A percentile compares a stretch with the other conserved stretches of the same genome.
Evolutionary conservation across 192 early-diverging fungal species (phyloP).

Genomic region (Haplosporangium gracile): DNA sequence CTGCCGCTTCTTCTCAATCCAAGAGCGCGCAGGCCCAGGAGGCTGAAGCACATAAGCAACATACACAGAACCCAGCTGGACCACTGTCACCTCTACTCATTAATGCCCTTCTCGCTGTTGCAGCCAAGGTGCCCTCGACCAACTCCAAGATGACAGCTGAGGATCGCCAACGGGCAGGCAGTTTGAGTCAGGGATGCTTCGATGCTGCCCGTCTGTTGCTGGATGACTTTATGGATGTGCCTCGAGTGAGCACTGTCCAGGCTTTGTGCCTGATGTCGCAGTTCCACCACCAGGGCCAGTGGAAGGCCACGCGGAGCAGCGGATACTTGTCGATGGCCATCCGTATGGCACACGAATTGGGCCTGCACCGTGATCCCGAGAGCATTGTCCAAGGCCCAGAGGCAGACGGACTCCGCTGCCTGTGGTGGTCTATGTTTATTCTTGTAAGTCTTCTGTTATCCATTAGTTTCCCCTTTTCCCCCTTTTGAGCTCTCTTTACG

Average conservation of each 20-base stretch:
- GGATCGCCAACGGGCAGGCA: constrained; percentile 24
- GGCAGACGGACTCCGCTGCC: constrained; percentile 45
- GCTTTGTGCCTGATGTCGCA: constrained; percentile 56
- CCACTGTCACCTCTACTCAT: constrained; percentile 56
- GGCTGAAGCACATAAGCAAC: constrained; percentile 36
- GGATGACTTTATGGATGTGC: constrained; percentile 60
- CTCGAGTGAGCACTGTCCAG: constrained; percentile 59
- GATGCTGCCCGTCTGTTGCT: constrained; percentile 47
- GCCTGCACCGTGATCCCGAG: constrained; percentile 55
- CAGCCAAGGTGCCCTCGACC: constrained; percentile 52
- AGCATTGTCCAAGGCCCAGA: constrained; percentile 38
- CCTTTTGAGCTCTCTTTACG: background rate
- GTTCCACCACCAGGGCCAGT: constrained; percentile 58
- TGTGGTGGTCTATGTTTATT: constrained; percentile 58
- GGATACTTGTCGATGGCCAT: constrained; percentile 58
- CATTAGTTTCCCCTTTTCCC: background rate
- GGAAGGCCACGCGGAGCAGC: constrained; percentile 55
- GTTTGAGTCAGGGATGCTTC: constrained; percentile 40
- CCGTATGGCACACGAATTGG: constrained; percentile 59
- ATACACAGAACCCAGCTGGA: constrained; percentile 24
- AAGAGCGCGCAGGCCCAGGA: constrained; percentile 4
- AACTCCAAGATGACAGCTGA: constrained; percentile 34
- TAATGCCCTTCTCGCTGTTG: constrained; percentile 54
- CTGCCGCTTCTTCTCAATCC: background rate
- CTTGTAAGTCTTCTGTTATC: constrained; percentile 20